A percentile compares a stretch with the other conserved stretches of the same genome.
Conservation (phyloP, 2,329 filamentous ascomycete species). For the Pseudogymnoascus sp. region DNA sequence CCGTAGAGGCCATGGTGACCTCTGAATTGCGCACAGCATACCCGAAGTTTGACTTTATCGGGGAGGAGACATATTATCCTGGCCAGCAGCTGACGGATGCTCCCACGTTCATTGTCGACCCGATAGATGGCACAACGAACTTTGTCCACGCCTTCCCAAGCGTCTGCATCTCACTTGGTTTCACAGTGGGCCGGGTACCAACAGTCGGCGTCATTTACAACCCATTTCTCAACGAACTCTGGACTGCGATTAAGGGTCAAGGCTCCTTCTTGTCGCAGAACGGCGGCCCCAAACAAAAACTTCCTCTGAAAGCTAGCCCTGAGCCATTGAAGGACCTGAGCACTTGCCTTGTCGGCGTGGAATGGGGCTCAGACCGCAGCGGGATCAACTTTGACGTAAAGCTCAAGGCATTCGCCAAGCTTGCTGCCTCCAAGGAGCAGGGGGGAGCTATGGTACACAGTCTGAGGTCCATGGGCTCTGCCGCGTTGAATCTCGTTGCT, state of each 20-base stretch:
- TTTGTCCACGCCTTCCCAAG: constrained; percentile 70
- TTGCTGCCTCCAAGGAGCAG: constrained; percentile 46
- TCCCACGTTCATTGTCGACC: constrained; percentile 74
- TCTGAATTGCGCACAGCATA: constrained; percentile 43
- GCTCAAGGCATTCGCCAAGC: constrained; percentile 53
- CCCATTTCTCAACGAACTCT: constrained; percentile 63
- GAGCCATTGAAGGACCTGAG: constrained; percentile 53
- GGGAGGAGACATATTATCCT: constrained; percentile 68
- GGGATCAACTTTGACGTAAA: constrained; percentile 67
- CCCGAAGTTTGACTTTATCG: constrained; percentile 56
- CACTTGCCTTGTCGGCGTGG: constrained; percentile 57
- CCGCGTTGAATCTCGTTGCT: constrained; percentile 66
- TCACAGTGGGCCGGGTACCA: constrained; percentile 54
- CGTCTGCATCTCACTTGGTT: constrained; percentile 69
- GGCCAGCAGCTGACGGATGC: constrained; percentile 53
- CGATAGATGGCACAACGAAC: constrained; percentile 76
- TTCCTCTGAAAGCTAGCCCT: constrained; percentile 42
- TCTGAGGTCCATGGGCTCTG: constrained; percentile 61
- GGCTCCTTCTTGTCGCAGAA: constrained; percentile 49
- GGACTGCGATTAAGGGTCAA: constrained; percentile 58
- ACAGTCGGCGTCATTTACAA: constrained; percentile 72
- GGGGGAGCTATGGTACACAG: constrained; percentile 72
- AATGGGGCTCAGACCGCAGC: constrained; percentile 63
- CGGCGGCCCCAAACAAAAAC: constrained; percentile 30
- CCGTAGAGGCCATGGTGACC: constrained; percentile 55